Percentiles rank a stretch among this genome's conserved stretches.
phyloP scores from a whole-genome alignment of 306 rosid species.

The Casuarina equisetifolia region DNA sequence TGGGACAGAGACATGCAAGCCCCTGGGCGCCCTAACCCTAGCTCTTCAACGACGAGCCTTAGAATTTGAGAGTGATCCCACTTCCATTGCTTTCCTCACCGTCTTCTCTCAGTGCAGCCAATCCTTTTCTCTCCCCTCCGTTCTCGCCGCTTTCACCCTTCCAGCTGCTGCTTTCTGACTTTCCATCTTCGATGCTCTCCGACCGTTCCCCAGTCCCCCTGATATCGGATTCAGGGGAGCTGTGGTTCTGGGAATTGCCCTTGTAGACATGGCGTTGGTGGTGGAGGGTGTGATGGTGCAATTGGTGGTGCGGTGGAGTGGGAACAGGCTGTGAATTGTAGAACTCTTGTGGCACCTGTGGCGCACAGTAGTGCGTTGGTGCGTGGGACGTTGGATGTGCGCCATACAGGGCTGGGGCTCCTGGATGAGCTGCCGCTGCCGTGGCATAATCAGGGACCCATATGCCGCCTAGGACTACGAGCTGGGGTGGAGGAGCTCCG shows the following conservation, averaged over 20 bases:
- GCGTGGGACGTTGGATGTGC: constrained; percentile 70
- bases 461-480: constrained; percentile 87
- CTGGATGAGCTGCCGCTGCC: constrained; percentile 53
- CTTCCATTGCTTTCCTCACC: constrained; percentile 75
- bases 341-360: constrained; percentile 69
- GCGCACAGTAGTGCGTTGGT: constrained; percentile 68
- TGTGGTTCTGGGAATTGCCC: constrained; percentile 45
- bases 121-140: constrained; percentile 58
- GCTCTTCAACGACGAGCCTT: constrained; percentile 23
- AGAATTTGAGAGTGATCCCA: constrained; percentile 85
- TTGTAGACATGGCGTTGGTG: constrained; percentile 79
- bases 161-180: constrained; percentile 97
- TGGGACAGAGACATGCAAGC: constrained; percentile 23
- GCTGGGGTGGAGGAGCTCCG: constrained; percentile 69
- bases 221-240: constrained; percentile 59
- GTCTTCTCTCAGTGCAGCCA: constrained; percentile 47
- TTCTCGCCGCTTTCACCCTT: constrained; percentile 84
- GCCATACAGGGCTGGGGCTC: constrained; percentile 59
- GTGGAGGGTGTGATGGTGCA: constrained; percentile 56
- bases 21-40: constrained; percentile 33
- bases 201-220: constrained; percentile 56
- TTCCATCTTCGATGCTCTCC: constrained; percentile 94
- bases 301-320: constrained; percentile 43
- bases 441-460: constrained; percentile 96
- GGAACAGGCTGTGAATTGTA: constrained; percentile 53